Percentiles rank a stretch among this genome's conserved stretches.
Evolutionary conservation across 805 yeast species (phyloP).

Genomic region (Allodekkera sacchari): DNA sequence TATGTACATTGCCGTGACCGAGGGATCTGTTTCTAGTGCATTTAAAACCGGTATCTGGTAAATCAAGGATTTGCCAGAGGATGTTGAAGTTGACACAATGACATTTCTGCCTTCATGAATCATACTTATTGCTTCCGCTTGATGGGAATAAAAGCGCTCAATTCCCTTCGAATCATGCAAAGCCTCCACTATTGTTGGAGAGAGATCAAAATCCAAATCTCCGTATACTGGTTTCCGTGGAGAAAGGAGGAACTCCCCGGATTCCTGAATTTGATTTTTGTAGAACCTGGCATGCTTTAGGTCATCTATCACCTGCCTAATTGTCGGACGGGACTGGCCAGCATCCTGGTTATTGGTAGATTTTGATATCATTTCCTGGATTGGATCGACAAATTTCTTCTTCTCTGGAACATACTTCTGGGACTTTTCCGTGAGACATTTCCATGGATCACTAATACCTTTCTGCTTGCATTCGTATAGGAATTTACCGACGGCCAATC

Average conservation of each 20-base stretch:
- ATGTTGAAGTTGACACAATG: slow-evolving; percentile 88
- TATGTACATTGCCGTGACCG: slow-evolving; percentile 68
- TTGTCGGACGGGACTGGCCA: slow-evolving; percentile 29
- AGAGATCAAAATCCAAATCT: slow-evolving; percentile 33
- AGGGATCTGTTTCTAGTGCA: slow-evolving; percentile 32
- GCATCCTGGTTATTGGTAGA: slow-evolving; percentile 11
- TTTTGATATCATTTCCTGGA: slow-evolving; percentile 40
- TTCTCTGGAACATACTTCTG: slow-evolving; percentile 36
- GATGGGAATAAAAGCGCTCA: slow-evolving; percentile 66
- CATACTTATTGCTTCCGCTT: slow-evolving; percentile 59
- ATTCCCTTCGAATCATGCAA: slow-evolving; percentile 40
- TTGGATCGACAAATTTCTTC: slow-evolving; percentile 49
- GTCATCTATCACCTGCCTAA: slow-evolving; percentile 40
- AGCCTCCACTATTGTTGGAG: slow-evolving; percentile 46
- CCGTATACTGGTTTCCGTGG: slow-evolving; percentile 38
- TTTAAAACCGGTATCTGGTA: slow-evolving; percentile 80
- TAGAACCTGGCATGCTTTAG: slow-evolving; percentile 45
- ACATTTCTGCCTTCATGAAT: slow-evolving; percentile 53
- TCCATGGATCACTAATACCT: slow-evolving; percentile 33
- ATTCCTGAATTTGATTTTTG: slow-evolving; percentile 51
- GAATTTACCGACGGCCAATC: slow-evolving; percentile 29
- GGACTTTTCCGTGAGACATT: slow-evolving; percentile 29
- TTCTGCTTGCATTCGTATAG: slow-evolving; percentile 24
- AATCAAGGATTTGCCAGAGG: slow-evolving; percentile 91
- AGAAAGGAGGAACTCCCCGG: slow-evolving; percentile 36